A percentile compares a stretch with the other conserved stretches of the same genome.
These are phyloP conservation scores for Boletellus ananiceps DNA, from an alignment of 768 basidiomycete genomes.

Conservation along the genomic window DNA sequence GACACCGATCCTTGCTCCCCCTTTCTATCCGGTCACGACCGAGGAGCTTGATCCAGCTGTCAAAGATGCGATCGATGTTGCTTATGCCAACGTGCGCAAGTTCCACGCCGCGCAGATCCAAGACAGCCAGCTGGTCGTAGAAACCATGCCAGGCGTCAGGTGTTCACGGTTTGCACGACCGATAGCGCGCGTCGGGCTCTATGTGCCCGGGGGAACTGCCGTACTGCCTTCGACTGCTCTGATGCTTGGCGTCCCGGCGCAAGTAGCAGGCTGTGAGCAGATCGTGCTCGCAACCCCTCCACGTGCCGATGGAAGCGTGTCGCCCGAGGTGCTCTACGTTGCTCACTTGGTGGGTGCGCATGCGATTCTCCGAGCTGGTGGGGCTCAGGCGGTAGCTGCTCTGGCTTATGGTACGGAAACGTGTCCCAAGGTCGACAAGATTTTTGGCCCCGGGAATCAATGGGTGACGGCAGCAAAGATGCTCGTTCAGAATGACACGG, in stretches of 20 bases:
- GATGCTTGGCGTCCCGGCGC: constrained; percentile 97
- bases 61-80: constrained; percentile 78
- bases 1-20: constrained; percentile 71
- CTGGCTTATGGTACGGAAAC: constrained; percentile 95
- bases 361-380: constrained; percentile 89
- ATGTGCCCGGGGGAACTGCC: constrained; percentile 96
- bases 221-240: constrained; percentile 94
- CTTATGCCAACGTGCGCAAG: constrained; percentile 85
- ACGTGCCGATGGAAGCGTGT: constrained; percentile 84
- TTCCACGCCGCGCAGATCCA: constrained; percentile 91
- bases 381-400: constrained; percentile 93
- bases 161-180: constrained; percentile 93
- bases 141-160: constrained; percentile 97
- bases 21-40: constrained; percentile 47
- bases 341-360: constrained; percentile 88
- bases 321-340: constrained; percentile 96
- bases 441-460: constrained; percentile 98
- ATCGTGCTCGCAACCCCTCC: constrained; percentile 97
- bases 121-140: constrained; percentile 66
- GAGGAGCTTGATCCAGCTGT: constrained; percentile 62
- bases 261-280: constrained; percentile 90
- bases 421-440: constrained; percentile 98
- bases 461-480: constrained; percentile 99
- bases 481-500: constrained; percentile 97
- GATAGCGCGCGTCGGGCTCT: constrained; percentile 93